Conservation (phyloP, 2,329 filamentous ascomycete species). For the Sporothrix variecibatus region DNA sequence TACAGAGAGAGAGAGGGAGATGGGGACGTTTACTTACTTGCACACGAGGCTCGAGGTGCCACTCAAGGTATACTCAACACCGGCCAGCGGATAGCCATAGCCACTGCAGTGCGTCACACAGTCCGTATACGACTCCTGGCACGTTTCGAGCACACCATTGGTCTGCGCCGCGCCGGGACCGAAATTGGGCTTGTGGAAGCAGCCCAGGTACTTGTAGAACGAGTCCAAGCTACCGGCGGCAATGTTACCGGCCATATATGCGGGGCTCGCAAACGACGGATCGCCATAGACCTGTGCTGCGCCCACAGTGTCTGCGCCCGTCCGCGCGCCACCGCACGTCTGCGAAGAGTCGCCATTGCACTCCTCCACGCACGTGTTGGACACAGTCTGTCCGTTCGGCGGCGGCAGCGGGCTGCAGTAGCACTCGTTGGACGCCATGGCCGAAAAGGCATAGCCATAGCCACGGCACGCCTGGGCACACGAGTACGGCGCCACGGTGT, state of each 20-base stretch:
- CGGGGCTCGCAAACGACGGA: not conserved
- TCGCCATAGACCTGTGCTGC: not conserved
- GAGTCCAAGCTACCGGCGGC: not conserved
- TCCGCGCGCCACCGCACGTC: not conserved
- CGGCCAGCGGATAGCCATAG: not conserved
- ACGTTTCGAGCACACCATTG: not conserved
- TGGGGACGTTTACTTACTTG: no score
- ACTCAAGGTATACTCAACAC: not conserved
- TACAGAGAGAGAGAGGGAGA: not conserved
- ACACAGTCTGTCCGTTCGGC: not conserved
- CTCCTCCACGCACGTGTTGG: not conserved
- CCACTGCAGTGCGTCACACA: not conserved
- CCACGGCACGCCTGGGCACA: not conserved
- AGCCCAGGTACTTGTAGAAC: not conserved
- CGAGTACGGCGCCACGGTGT: not conserved
- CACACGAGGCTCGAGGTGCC: not conserved
- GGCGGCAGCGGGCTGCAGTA: slow-evolving; percentile 1
- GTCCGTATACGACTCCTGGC: not conserved
- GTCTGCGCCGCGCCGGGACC: not conserved
- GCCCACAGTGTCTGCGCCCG: not conserved
- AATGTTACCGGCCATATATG: not conserved
- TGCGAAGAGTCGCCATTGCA: not conserved
- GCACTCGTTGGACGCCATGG: not conserved
- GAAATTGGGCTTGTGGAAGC: not conserved
- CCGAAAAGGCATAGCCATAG: not conserved